phyloP scores from a whole-genome alignment of 495 filamentous ascomycete genomes.

The Penicillium robsamsonii region DNA sequence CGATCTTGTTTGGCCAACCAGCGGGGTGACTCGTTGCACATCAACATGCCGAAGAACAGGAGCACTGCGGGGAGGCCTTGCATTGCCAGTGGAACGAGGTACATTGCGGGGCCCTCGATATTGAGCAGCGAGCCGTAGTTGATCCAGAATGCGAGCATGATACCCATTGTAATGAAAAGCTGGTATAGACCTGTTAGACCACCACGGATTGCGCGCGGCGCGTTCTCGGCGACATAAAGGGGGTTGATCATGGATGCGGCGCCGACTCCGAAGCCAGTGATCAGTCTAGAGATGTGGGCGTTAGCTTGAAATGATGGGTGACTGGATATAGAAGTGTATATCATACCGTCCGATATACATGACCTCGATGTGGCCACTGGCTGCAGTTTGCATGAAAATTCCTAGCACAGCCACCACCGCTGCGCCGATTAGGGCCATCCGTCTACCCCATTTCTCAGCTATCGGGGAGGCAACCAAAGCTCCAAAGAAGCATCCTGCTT shows the following conservation, averaged over 20 bases:
- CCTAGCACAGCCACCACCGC: conserved; percentile 48
- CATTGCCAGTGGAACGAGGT: conserved; percentile 66
- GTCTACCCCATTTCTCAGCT: conserved; percentile 58
- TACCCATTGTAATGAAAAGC: conserved; percentile 60
- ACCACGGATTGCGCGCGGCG: conserved; percentile 69
- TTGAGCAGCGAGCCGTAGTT: conserved; percentile 60
- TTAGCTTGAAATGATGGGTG: neutral
- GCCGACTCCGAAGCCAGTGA: conserved; percentile 66
- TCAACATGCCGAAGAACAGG: conserved; percentile 55
- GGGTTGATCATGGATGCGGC: conserved; percentile 64
- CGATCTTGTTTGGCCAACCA: conserved; percentile 67
- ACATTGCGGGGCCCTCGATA: conserved; percentile 51
- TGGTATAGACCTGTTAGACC: conserved; percentile 69
- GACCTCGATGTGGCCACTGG: conserved; percentile 47
- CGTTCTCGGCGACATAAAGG: conserved; percentile 61
- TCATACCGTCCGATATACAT: conserved; percentile 64
- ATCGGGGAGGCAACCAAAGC: conserved; percentile 56
- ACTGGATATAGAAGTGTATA: too few relatives aligned
- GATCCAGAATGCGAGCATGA: conserved; percentile 67
- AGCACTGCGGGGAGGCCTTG: conserved; percentile 64
- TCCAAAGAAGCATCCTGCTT: conserved; percentile 68
- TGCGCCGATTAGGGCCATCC: conserved; percentile 51
- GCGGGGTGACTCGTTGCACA: conserved; percentile 68
- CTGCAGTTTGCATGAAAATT: conserved; percentile 61
- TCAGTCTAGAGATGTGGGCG: conserved; percentile 37